Conservation (phyloP, 1,284 basidiomycete species). For the Fomitopsis palustris region DNA sequence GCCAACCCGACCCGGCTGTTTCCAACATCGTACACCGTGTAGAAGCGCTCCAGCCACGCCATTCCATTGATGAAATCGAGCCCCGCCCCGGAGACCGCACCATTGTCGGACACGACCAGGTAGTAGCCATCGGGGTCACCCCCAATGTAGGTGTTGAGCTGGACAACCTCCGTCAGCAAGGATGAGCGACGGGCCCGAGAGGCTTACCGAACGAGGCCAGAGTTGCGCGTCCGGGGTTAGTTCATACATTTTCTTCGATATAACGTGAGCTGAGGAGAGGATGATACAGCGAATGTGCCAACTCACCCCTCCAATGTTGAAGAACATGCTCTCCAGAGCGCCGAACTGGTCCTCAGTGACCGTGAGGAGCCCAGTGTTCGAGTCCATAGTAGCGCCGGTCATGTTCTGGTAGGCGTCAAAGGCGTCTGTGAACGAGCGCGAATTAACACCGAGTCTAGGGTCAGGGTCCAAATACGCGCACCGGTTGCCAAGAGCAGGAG, state of each 20-base stretch:
- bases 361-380: constrained; percentile 35
- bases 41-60: constrained; percentile 26
- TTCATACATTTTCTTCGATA: constrained; percentile 17
- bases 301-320: constrained; percentile 37
- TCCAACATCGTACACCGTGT: constrained; percentile 22
- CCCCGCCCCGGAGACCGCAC: constrained; percentile 18
- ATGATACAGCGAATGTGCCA: neutral
- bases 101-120: constrained; percentile 24
- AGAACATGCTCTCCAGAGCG: constrained; percentile 37
- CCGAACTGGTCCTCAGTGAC: constrained; percentile 42
- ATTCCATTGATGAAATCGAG: constrained; percentile 28
- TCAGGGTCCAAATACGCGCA: constrained; percentile 7
- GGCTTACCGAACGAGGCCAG: constrained; percentile 22
- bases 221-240: constrained; percentile 26
- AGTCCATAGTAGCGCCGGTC: constrained; percentile 45
- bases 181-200: neutral
- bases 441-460: neutral
- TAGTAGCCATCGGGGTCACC: constrained; percentile 23
- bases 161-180: neutral
- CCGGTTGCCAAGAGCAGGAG: constrained; percentile 35
- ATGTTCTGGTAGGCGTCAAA: constrained; percentile 43
- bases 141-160: constrained; percentile 29
- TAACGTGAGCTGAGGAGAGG: no score
- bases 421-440: constrained; percentile 34
- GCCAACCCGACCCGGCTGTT: constrained; percentile 43